Evolutionary conservation across 495 filamentous ascomycete genomes (phyloP).

Genomic region (Tuber microsphaerosporum): DNA sequence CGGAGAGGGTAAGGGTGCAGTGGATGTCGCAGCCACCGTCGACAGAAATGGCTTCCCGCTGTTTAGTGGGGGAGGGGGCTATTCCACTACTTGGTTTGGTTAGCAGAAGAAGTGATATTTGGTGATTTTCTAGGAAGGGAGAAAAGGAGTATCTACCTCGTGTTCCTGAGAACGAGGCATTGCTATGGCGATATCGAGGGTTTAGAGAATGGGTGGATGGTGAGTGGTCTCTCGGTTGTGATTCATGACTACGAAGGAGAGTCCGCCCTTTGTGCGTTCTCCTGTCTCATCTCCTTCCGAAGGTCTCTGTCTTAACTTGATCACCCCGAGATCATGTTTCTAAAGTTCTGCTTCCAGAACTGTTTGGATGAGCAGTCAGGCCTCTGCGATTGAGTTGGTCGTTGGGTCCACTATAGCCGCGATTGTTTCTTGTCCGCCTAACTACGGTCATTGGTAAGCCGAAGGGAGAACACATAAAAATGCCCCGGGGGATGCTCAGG

Average conservation of each 20-base stretch:
- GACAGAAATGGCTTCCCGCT: no score
- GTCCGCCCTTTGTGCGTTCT: neutral
- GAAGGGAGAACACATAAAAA: neutral
- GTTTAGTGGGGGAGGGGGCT: neutral
- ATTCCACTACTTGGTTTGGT: neutral
- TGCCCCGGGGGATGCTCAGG: neutral
- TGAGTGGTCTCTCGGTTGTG: neutral
- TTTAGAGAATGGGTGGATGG: neutral
- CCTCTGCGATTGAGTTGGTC: neutral
- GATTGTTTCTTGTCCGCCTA: neutral
- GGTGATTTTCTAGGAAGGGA: neutral
- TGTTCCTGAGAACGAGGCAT: neutral
- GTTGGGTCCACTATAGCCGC: neutral
- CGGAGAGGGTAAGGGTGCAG: no score
- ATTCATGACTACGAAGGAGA: neutral
- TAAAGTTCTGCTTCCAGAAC: neutral
- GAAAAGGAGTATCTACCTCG: neutral
- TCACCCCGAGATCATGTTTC: neutral
- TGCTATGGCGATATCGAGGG: neutral
- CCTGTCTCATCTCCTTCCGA: neutral
- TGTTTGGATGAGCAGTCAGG: neutral
- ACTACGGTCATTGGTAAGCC: neutral
- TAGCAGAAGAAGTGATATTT: neutral
- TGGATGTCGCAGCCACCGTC: no score
- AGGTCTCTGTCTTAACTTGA: neutral